Percentiles rank a stretch among this genome's conserved stretches.
phyloP scores from a whole-genome alignment of 2,329 filamentous ascomycete species.

The Colletotrichum eleusines region DNA sequence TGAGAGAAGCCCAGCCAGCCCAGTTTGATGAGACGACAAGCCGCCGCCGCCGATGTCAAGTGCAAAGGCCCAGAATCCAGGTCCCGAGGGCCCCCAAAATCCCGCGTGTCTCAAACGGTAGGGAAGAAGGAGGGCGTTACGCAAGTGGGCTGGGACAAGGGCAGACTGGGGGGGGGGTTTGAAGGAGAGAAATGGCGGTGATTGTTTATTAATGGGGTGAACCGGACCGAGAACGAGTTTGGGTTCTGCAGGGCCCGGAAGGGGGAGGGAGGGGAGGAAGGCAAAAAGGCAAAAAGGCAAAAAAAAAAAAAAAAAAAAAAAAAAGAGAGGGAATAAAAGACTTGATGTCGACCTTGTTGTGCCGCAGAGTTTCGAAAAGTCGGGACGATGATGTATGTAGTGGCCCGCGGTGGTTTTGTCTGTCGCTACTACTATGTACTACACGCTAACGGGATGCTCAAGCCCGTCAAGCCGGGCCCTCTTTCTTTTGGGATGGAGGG shows the following conservation, averaged over 20 bases:
- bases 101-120: slow-evolving; percentile 28
- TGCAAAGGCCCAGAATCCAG: slow-evolving; percentile 13
- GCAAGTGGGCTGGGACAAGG: background rate
- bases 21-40: slow-evolving; percentile 35
- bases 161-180: no score
- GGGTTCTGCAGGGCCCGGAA: slow-evolving; percentile 10
- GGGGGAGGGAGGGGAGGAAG: no score
- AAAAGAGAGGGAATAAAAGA: slow-evolving; percentile 2
- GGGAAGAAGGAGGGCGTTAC: background rate
- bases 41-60: slow-evolving; percentile 37
- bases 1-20: slow-evolving; percentile 2
- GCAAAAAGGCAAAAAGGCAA: no score
- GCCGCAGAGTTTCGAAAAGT: slow-evolving; percentile 34
- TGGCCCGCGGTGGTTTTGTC: background rate
- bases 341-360: background rate
- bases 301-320: background rate
- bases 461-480: background rate
- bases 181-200: slow-evolving; percentile 25
- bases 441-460: slow-evolving; percentile 14
- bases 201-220: slow-evolving; percentile 21
- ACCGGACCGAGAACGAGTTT: slow-evolving; percentile 10
- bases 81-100: slow-evolving; percentile 21
- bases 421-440: no score
- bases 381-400: slow-evolving; percentile 34
- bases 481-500: background rate